phyloP scores from a whole-genome alignment of 495 filamentous ascomycete species.

The Penicillium manginii region DNA sequence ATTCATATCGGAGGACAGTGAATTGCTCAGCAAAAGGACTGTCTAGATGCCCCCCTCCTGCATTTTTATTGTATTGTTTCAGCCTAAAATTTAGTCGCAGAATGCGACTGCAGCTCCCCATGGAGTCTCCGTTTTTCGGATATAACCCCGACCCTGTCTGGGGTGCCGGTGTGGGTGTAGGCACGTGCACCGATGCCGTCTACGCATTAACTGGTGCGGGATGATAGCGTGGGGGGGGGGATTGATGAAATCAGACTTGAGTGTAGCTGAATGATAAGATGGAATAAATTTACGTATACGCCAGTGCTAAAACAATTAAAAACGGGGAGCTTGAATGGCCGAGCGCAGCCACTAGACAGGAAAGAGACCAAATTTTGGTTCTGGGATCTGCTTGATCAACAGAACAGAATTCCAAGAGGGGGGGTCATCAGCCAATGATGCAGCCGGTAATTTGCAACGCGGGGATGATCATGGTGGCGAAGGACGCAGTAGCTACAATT shows the following conservation, averaged over 20 bases:
- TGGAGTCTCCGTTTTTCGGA: conserved; percentile 7
- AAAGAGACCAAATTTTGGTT: conserved; percentile 1
- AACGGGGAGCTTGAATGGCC: not conserved
- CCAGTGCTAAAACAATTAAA: not conserved
- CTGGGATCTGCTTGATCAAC: conserved; percentile 1
- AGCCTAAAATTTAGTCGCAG: not conserved
- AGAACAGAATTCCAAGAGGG: not conserved
- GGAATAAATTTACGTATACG: not conserved
- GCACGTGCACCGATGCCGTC: not conserved
- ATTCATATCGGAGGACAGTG: conserved; percentile 5
- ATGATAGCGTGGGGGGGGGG: too few species aligned
- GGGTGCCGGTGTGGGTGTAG: not conserved
- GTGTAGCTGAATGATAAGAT: not conserved
- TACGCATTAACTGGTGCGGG: not conserved
- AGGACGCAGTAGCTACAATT: not conserved
- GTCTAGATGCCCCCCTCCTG: not conserved
- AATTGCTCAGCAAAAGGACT: not conserved
- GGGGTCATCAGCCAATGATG: not conserved
- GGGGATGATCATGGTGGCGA: conserved; percentile 1
- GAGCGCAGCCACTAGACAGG: not conserved
- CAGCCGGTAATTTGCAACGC: not conserved
- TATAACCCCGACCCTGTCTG: not conserved
- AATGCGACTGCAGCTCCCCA: not conserved
- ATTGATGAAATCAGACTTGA: not conserved
- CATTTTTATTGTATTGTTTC: not conserved